Percentiles rank a stretch among this genome's conserved stretches.
phyloP scores from a whole-genome alignment of 441 rosid species.

The Jatropha multifida region DNA sequence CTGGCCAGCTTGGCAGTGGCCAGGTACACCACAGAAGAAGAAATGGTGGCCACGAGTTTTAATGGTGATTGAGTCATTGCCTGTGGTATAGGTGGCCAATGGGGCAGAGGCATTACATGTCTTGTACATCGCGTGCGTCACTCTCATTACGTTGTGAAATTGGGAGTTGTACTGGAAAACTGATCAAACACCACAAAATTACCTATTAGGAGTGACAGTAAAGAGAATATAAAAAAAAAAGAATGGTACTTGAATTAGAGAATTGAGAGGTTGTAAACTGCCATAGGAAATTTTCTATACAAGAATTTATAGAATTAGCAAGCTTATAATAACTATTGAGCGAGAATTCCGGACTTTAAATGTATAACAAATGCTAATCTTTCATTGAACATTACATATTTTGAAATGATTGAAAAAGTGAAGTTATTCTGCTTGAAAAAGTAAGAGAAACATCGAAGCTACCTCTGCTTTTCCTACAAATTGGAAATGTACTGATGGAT shows the following conservation, averaged over 20 bases:
- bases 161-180: conserved; percentile 75
- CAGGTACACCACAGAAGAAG: conserved; percentile 84
- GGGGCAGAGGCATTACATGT: conserved; percentile 73
- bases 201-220: too few relatives aligned
- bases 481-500: neutral
- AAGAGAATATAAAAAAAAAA: neutral
- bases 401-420: too few relatives aligned
- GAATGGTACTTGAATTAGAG: too few relatives aligned
- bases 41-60: conserved; percentile 75
- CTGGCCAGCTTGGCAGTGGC: conserved; percentile 86
- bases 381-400: too few relatives aligned
- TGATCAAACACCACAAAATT: conserved; percentile 22
- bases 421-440: too few relatives aligned
- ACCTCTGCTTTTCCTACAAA: neutral
- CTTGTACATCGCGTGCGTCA: conserved; percentile 70
- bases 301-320: too few relatives aligned
- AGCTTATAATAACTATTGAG: too few relatives aligned
- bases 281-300: too few relatives aligned
- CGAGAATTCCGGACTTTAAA: too few relatives aligned
- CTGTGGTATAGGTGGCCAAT: conserved; percentile 71
- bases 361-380: too few relatives aligned
- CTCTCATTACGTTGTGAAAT: conserved; percentile 89
- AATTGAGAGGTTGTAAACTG: too few relatives aligned
- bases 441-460: neutral
- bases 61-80: conserved; percentile 78